These are phyloP conservation scores for Mucor piriformis DNA, from an alignment of 371 early-diverging fungal species.

Conservation along the genomic window DNA sequence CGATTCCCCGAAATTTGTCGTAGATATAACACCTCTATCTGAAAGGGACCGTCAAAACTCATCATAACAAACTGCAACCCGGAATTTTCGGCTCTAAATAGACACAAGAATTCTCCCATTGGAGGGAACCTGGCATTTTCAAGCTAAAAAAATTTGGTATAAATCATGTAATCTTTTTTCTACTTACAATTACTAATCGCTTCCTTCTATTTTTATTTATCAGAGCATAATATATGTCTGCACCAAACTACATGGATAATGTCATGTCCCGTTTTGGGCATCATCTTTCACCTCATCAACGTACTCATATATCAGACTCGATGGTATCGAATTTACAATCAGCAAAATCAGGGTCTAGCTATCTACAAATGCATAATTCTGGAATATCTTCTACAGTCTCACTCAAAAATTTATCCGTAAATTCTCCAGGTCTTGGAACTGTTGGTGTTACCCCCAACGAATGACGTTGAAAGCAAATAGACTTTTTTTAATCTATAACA, in stretches of 20 bases:
- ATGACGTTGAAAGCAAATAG: background rate
- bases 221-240: conserved; percentile 18
- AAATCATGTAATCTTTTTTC: background rate
- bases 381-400: conserved; percentile 1
- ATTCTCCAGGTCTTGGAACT: background rate
- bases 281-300: conserved; percentile 28
- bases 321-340: conserved; percentile 24
- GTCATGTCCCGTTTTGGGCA: conserved; percentile 38
- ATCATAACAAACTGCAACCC: background rate
- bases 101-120: conserved; percentile 15
- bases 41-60: background rate
- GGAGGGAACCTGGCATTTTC: background rate
- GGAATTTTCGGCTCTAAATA: background rate
- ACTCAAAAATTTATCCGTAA: conserved; percentile 7
- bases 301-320: conserved; percentile 24
- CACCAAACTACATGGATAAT: conserved; percentile 25
- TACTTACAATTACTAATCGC: background rate
- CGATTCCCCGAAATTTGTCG: too few species aligned
- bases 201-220: background rate
- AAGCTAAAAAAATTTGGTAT: background rate
- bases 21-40: too few species aligned
- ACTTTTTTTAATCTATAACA: background rate
- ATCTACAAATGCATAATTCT: background rate
- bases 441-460: background rate
- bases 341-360: conserved; percentile 16